Percentiles rank a stretch among this genome's conserved stretches.
phyloP scores from a whole-genome alignment of 345 rosid species.

The Hypericum androsaemum region DNA sequence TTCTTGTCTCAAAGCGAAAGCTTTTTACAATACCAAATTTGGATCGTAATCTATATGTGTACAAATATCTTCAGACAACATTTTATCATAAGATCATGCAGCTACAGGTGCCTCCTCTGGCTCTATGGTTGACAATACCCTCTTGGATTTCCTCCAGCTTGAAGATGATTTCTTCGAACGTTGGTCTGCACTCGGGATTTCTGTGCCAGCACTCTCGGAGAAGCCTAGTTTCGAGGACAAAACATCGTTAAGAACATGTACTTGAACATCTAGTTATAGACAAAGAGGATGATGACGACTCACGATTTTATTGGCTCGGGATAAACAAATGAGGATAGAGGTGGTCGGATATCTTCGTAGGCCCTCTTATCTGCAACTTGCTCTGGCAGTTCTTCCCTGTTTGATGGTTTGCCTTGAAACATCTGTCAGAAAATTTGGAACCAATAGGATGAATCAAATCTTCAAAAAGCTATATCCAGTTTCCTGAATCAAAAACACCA shows the following conservation, averaged over 20 bases:
- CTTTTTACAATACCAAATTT: too few species aligned
- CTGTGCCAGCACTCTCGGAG: conserved; percentile 59
- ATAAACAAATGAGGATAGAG: conserved; percentile 34
- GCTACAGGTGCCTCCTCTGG: conserved; percentile 9
- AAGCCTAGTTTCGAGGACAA: conserved; percentile 30
- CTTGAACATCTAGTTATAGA: neutral
- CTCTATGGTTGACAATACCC: conserved; percentile 7
- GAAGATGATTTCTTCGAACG: conserved; percentile 46
- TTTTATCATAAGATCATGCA: conserved; percentile 27
- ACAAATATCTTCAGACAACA: too few species aligned
- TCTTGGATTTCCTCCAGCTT: conserved; percentile 41
- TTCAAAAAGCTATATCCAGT: neutral
- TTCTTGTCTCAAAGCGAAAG: too few species aligned
- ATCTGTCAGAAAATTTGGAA: conserved; percentile 24
- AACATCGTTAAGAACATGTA: neutral
- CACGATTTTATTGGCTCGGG: conserved; percentile 44
- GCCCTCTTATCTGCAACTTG: conserved; percentile 60
- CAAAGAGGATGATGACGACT: conserved; percentile 13
- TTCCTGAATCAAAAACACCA: too few species aligned
- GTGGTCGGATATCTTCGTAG: conserved; percentile 46
- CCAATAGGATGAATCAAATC: neutral
- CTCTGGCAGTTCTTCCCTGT: conserved; percentile 32
- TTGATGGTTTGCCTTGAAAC: conserved; percentile 47
- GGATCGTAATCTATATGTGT: too few species aligned
- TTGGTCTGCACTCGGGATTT: conserved; percentile 50